Base-by-base conservation (phyloP, 345 rosid species). In the Salix arbutifolia region DNA sequence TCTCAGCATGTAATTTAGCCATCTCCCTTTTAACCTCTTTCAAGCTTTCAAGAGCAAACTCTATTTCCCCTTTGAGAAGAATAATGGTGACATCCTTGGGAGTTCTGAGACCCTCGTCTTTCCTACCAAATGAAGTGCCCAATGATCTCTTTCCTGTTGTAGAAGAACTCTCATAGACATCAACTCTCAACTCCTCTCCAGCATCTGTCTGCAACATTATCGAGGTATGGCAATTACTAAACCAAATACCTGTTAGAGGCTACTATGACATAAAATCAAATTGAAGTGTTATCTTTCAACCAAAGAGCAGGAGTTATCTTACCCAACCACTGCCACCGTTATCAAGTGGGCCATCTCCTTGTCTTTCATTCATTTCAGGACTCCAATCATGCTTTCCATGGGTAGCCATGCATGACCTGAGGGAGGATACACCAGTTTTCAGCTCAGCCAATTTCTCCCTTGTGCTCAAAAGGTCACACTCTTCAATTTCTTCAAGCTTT, bases 31-130 rank as follows among this genome's bases (percentile, higher is more conserved):
- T 89, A 77, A 92, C 88, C 70, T 90, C 92, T 79, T 88, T 87
- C 78, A 94, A 84, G 82, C 94, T 87, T 79, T 76, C 86, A 73
- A 92, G 85, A 28, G 98, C 97, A 80, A 87, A 90, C 81, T 87
- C 93, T 74, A 91, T 83, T 88, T 92, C 98, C 84, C 77, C 80
- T 85, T 82, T 92, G 78, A 94, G 84, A 85, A 91, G 89, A 79
- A 81, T 72, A 78, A 91, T 80, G 72, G 91, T 85, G 76, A 80
- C 70, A 72, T 89, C 92, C 84, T 67, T 74, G 60, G 71, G 74
- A 66, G 74, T 80, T 74, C 50, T 79, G 80, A 74, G 74, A 74
- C 64, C 76, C 71, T 38, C 73, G 67, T 66, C 66, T 77, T 82
- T 83, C 38, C 79, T 73, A 38, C 60, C 71, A 69, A 76, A 67